These are phyloP conservation scores for Hansenula lynferdii DNA, from an alignment of 1,139 yeast genomes.

Conservation along the genomic window DNA sequence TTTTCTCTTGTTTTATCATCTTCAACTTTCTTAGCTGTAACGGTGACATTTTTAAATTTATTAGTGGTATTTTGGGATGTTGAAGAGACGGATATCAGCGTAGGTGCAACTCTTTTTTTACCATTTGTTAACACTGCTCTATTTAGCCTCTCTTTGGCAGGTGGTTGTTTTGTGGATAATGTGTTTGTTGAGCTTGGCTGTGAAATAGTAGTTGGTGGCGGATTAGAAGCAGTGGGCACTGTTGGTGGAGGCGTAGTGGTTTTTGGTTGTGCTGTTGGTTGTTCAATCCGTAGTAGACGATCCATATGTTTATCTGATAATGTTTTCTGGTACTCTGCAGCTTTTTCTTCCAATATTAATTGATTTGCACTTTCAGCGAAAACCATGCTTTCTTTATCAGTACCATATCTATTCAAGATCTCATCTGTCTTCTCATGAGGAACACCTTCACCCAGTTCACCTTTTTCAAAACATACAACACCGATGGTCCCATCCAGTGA, in stretches of 20 bases:
- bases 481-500: conserved; percentile 85
- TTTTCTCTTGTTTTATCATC: conserved; percentile 6
- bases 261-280: conserved; percentile 4
- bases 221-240: conserved; percentile 6
- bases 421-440: conserved; percentile 61
- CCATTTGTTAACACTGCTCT: conserved; percentile 43
- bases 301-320: conserved; percentile 32
- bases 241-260: conserved; percentile 9
- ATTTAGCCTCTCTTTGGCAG: conserved; percentile 24
- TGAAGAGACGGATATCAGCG: conserved; percentile 51
- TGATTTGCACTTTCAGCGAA: conserved; percentile 88
- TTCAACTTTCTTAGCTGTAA: conserved; percentile 8
- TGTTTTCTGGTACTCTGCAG: conserved; percentile 29
- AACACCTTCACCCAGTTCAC: conserved; percentile 72
- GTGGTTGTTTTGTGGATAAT: conserved; percentile 8
- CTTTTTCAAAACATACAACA: conserved; percentile 57
- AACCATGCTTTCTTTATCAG: conserved; percentile 75
- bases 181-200: conserved; percentile 13
- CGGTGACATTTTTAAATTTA: conserved; percentile 12
- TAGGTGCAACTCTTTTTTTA: conserved; percentile 82
- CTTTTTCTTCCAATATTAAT: conserved; percentile 62
- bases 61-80: conserved; percentile 13
- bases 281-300: conserved; percentile 30
- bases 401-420: conserved; percentile 80
- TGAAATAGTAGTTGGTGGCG: no score